Conservation (phyloP, 1,284 basidiomycete genomes). For the Coriolopsis trogii region DNA sequence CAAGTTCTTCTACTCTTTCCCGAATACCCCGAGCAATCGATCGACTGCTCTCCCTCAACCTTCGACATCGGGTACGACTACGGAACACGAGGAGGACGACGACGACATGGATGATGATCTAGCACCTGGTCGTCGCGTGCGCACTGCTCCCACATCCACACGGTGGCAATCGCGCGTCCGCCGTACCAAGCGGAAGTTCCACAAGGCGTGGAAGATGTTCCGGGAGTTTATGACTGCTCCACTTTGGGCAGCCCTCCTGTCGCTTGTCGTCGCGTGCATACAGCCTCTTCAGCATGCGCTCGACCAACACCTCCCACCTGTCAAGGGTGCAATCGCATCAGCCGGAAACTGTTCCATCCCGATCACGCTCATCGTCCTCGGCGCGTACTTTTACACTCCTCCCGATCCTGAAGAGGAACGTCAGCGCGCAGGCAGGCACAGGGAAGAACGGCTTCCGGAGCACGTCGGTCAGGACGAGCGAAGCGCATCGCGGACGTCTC, state of each 20-base stretch:
- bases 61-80: slow-evolving; percentile 23
- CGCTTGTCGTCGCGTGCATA: slow-evolving; percentile 81
- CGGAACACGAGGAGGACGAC: slow-evolving; percentile 33
- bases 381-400: slow-evolving; percentile 84
- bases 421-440: neutral
- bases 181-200: slow-evolving; percentile 35
- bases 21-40: slow-evolving; percentile 52
- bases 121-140: slow-evolving; percentile 25
- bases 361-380: slow-evolving; percentile 88
- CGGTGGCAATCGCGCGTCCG: slow-evolving; percentile 37
- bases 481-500: slow-evolving; percentile 36
- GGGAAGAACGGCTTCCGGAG: slow-evolving; percentile 14
- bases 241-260: slow-evolving; percentile 79
- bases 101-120: slow-evolving; percentile 42
- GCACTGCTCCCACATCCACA: slow-evolving; percentile 35
- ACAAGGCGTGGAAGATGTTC: slow-evolving; percentile 45
- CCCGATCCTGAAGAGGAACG: slow-evolving; percentile 28
- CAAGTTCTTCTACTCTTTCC: slow-evolving; percentile 62
- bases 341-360: slow-evolving; percentile 88
- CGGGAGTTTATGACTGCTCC: slow-evolving; percentile 88
- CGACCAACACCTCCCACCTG: slow-evolving; percentile 60
- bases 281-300: slow-evolving; percentile 75
- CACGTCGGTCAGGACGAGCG: slow-evolving; percentile 14
- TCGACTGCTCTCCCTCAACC: slow-evolving; percentile 5
- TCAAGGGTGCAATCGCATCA: slow-evolving; percentile 72